Base-by-base conservation (phyloP, 1,139 yeast species). In the Lodderomyces beijingensis region DNA sequence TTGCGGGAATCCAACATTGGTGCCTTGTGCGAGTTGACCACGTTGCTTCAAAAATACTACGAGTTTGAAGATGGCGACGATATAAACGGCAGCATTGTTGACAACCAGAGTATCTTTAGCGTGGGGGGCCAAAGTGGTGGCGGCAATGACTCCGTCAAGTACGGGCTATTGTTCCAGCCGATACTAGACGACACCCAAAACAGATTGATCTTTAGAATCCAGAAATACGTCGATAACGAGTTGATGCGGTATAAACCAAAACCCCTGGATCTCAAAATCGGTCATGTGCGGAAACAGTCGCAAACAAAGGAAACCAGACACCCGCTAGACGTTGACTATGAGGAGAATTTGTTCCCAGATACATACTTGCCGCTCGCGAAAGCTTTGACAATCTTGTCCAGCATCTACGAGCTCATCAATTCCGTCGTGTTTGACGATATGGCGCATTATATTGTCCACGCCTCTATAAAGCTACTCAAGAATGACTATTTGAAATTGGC, bases 361-460 rank as follows among this genome's bases (percentile, higher is more conserved):
- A 70, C 82, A 50, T 88, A 84, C 50, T 77, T 86, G 7, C 95
- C 96, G 1, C 65, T 89, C 35, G 74, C 77, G 2, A 77, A 75
- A 37, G 81, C 95, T 0, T 61, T 88, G 27, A 71, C 84, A 0
- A 59, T 89, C 11, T 61, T 89, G 22, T 80, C 89, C 16, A 84
- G 78, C 49, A 81, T 89, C 15, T 85, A 87, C 51, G 94, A 86
- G 49, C 64, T 88, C 44, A 74, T 89, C 16, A 79, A 81, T 43
- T 76, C 83, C 1, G 64, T 74, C 7, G 85, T 88, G 1, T 89
- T 89, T 59, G 95, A 88, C 50, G 95, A 87, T 50, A 59, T 89
- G 41, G 95, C 96, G 0, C 95, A 88, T 52, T 77, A 83, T 35
- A 79, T 87, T 37, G 86, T 89, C 4, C 95, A 86, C 50, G 75